Evolutionary conservation across 1,284 basidiomycete genomes (phyloP).

Genomic region (Tylopilus sp.): DNA sequence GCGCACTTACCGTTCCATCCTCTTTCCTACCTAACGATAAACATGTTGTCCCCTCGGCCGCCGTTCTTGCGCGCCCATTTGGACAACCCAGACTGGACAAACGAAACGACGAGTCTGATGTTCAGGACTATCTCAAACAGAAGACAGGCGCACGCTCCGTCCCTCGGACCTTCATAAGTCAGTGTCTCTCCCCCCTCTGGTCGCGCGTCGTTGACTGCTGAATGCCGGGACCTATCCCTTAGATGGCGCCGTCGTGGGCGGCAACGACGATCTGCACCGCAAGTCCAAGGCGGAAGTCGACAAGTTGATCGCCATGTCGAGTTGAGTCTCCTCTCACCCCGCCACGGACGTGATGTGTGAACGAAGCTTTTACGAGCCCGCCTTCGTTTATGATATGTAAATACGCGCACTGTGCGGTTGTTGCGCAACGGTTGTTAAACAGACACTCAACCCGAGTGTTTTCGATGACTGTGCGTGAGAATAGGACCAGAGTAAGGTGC

Average conservation of each 20-base stretch:
- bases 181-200: not conserved
- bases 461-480: too few species aligned
- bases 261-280: constrained; percentile 20
- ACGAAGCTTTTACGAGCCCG: too few species aligned
- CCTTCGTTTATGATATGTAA: too few species aligned
- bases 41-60: too few species aligned
- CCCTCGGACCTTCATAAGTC: constrained; percentile 30
- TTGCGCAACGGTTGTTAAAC: too few species aligned
- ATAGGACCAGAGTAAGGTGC: too few species aligned
- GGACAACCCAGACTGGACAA: constrained; percentile 18
- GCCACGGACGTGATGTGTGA: too few species aligned
- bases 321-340: not conserved
- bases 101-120: constrained; percentile 10
- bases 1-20: constrained; percentile 22
- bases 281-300: constrained; percentile 6
- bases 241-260: constrained; percentile 25
- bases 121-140: constrained; percentile 24
- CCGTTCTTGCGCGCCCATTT: too few species aligned
- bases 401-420: too few species aligned
- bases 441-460: too few species aligned
- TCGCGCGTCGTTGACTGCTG: too few species aligned
- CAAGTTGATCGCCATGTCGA: constrained; percentile 13
- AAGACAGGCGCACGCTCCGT: constrained; percentile 28
- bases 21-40: too few species aligned
- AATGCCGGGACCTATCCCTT: not conserved